These are phyloP conservation scores for Alternaria consortialis DNA, from an alignment of 2,329 filamentous ascomycete species.

Conservation along the genomic window DNA sequence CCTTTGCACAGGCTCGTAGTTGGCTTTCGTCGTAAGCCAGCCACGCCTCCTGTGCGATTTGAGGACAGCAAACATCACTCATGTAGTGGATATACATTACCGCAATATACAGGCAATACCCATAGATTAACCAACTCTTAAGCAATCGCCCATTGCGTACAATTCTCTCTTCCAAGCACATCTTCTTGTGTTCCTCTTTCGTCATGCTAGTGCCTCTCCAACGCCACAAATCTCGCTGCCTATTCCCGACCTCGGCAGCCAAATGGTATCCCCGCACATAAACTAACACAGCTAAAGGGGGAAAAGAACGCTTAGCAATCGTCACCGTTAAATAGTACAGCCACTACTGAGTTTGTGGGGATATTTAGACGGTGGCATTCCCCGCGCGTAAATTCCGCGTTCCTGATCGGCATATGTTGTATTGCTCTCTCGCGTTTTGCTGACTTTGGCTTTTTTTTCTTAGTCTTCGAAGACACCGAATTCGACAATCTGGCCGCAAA, in stretches of 20 bases:
- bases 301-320: constrained; percentile 36
- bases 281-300: constrained; percentile 10
- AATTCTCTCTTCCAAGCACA: not conserved
- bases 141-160: not conserved
- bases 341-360: constrained; percentile 7
- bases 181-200: not conserved
- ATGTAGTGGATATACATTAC: not conserved
- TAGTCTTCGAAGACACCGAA: not conserved
- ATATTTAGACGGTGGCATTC: constrained; percentile 6
- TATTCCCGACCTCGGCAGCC: constrained; percentile 39
- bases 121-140: not conserved
- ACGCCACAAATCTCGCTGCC: not conserved
- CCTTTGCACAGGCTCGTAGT: not conserved
- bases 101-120: not conserved
- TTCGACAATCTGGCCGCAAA: not conserved
- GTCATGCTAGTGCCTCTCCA: not conserved
- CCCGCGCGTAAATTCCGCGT: not conserved
- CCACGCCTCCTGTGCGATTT: not conserved
- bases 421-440: not conserved
- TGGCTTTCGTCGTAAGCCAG: not conserved
- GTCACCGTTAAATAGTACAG: constrained; percentile 19
- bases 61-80: not conserved
- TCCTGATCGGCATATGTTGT: not conserved
- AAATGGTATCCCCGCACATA: constrained; percentile 31
- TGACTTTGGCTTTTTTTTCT: not conserved